These are phyloP conservation scores for Blumeria hordei DNA, from an alignment of 2,329 filamentous ascomycete species.

Conservation along the genomic window DNA sequence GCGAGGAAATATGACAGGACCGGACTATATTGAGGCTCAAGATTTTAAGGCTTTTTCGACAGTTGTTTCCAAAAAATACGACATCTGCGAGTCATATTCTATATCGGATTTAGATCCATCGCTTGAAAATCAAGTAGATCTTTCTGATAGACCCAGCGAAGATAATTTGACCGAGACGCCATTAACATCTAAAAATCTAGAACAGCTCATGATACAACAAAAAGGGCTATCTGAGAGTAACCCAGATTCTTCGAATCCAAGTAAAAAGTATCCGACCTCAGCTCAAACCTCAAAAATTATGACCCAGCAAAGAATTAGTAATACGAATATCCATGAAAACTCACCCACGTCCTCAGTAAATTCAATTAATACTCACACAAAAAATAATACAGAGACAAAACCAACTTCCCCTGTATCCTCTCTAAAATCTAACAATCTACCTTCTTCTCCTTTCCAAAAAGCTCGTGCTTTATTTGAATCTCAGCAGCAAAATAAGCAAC, in stretches of 20 bases:
- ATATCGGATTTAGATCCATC: background rate
- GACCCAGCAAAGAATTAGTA: background rate
- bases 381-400: background rate
- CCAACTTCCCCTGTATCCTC: background rate
- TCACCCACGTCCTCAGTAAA: background rate
- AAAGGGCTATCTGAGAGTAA: background rate
- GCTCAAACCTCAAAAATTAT: background rate
- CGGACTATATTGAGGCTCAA: background rate
- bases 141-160: background rate
- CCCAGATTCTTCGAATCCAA: background rate
- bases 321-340: background rate
- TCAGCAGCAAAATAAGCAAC: background rate
- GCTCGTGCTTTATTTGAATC: background rate
- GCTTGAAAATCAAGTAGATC: background rate
- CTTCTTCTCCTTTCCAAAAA: background rate
- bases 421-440: background rate
- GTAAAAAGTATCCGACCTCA: background rate
- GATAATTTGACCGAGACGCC: background rate
- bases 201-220: background rate
- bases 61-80: background rate
- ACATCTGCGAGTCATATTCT: background rate
- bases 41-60: background rate
- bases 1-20: background rate
- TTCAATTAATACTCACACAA: too few relatives aligned
- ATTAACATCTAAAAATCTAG: background rate